Percentiles rank a stretch among this genome's conserved stretches.
phyloP scores from a whole-genome alignment of 345 rosid genomes.

The Brassica napus region DNA sequence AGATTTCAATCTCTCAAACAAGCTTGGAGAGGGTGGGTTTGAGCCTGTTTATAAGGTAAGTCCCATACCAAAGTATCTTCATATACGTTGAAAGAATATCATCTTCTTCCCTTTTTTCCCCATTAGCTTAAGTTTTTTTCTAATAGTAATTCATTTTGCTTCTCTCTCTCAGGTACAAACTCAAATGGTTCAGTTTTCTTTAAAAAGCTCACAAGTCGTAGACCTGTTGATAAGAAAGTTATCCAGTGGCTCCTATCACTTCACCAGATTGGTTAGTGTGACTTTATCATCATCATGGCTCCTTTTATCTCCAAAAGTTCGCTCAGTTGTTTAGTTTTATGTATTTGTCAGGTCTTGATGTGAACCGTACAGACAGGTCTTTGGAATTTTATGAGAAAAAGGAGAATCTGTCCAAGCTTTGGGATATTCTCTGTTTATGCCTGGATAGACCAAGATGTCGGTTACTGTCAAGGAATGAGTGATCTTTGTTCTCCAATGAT shows the following conservation, averaged over 20 bases:
- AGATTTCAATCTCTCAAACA: slow-evolving; percentile 56
- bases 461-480: slow-evolving; percentile 99
- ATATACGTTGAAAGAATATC: background rate
- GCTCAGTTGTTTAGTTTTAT: background rate
- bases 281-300: slow-evolving; percentile 5
- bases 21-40: slow-evolving; percentile 86
- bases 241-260: slow-evolving; percentile 80
- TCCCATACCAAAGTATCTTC: background rate
- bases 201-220: too few species aligned
- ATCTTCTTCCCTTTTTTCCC: background rate
- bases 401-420: slow-evolving; percentile 83
- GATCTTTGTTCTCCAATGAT: slow-evolving; percentile 99
- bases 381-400: slow-evolving; percentile 87
- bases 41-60: slow-evolving; percentile 68
- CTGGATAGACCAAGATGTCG: slow-evolving; percentile 91
- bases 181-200: slow-evolving; percentile 50
- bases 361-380: slow-evolving; percentile 88
- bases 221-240: slow-evolving; percentile 73
- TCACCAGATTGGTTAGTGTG: slow-evolving; percentile 86
- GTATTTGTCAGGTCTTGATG: slow-evolving; percentile 70
- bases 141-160: background rate
- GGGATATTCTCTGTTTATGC: slow-evolving; percentile 98
- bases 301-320: background rate
- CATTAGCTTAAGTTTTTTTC: background rate
- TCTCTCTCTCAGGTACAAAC: slow-evolving; percentile 34